phyloP scores from a whole-genome alignment of 169 alveolate species.

The Plasmodium cynomolgi region DNA sequence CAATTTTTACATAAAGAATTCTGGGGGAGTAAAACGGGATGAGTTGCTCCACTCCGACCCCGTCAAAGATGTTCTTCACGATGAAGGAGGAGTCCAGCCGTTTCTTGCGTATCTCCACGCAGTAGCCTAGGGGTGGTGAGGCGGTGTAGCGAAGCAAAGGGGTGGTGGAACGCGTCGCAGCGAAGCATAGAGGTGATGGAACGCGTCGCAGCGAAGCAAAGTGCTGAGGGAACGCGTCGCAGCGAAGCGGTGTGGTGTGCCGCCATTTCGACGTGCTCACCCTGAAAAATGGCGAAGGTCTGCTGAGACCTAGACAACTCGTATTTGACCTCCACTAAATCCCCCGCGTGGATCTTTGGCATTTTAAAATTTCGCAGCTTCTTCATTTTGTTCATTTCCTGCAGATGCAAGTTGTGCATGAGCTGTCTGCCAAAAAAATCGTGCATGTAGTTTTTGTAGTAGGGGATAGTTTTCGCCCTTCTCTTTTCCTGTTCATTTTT shows the following conservation, averaged over 20 bases:
- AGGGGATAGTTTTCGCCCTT: slow-evolving; percentile 58
- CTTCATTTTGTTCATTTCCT: slow-evolving; percentile 82
- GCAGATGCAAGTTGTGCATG: slow-evolving; percentile 80
- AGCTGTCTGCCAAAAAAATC: slow-evolving; percentile 77
- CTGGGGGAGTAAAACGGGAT: slow-evolving; percentile 85
- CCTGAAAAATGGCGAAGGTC: slow-evolving; percentile 86
- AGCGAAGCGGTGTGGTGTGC: background rate
- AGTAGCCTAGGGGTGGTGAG: slow-evolving; percentile 77
- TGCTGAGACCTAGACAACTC: slow-evolving; percentile 87
- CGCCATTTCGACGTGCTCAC: slow-evolving; percentile 12
- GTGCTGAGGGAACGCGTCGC: background rate
- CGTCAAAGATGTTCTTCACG: slow-evolving; percentile 86
- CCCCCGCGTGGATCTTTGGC: slow-evolving; percentile 78
- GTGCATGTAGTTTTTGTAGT: slow-evolving; percentile 69
- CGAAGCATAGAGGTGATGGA: too few species aligned
- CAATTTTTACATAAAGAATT: slow-evolving; percentile 82
- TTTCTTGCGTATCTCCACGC: slow-evolving; percentile 81
- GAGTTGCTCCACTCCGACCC: slow-evolving; percentile 85
- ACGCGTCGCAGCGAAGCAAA: background rate
- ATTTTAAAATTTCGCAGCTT: slow-evolving; percentile 83
- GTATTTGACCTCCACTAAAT: slow-evolving; percentile 84
- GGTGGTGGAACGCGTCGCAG: background rate
- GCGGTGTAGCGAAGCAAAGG: background rate
- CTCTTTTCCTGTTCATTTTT: slow-evolving; percentile 3
- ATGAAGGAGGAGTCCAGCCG: slow-evolving; percentile 84